Conservation (phyloP, 179 eudicot genomes). For the Beta lomatogona region DNA sequence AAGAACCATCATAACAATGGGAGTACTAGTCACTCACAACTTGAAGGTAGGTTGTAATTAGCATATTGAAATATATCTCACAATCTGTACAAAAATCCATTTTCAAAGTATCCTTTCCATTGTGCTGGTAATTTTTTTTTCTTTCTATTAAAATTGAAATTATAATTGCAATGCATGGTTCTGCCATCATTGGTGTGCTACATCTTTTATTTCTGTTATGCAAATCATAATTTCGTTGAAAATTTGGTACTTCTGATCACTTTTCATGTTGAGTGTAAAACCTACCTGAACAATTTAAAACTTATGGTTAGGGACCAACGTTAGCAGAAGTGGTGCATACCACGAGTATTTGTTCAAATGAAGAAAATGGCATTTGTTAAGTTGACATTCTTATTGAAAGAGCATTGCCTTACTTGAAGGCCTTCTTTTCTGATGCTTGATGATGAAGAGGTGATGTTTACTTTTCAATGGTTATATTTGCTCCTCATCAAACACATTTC, state of each 20-base stretch:
- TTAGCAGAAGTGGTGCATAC: neutral
- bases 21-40: neutral
- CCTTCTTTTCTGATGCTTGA: neutral
- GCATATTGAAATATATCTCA: too few species aligned
- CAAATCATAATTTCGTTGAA: too few species aligned
- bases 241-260: too few species aligned
- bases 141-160: too few species aligned
- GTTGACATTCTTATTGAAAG: neutral
- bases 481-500: neutral
- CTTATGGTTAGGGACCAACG: neutral
- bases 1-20: neutral
- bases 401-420: neutral
- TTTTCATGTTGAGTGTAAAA: too few species aligned
- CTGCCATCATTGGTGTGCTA: too few species aligned
- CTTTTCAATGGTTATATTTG: neutral
- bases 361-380: neutral
- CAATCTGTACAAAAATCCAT: too few species aligned
- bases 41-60: neutral
- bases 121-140: neutral
- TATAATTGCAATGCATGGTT: neutral
- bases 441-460: neutral
- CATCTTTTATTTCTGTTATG: too few species aligned
- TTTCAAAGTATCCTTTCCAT: too few species aligned
- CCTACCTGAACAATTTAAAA: too few species aligned
- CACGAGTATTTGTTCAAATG: too few species aligned